phyloP scores from a whole-genome alignment of 257 asterid species.

The Solanum tarapatanum region DNA sequence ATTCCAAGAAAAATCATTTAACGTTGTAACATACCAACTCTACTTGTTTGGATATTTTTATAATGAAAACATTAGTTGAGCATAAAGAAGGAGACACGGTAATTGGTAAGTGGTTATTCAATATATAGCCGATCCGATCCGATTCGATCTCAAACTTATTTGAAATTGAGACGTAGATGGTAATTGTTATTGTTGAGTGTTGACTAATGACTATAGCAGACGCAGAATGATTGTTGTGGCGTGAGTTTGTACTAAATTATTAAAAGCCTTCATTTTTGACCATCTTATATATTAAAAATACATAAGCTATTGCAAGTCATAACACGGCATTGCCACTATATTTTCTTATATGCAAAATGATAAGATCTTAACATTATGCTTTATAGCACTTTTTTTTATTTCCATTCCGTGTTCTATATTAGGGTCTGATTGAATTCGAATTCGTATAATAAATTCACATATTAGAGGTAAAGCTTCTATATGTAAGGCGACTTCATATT shows the following conservation, averaged over 20 bases:
- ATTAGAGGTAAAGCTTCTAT: no score
- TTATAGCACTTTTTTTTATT: not conserved
- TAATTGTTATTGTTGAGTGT: not conserved
- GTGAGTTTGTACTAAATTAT: not conserved
- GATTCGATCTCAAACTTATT: not conserved
- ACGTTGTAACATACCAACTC: not conserved
- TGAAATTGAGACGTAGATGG: not conserved
- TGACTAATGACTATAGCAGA: not conserved
- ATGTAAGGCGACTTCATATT: no score
- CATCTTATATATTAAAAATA: not conserved
- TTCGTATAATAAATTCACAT: not conserved
- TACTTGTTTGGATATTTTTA: not conserved
- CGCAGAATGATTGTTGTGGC: not conserved
- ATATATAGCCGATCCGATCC: not conserved
- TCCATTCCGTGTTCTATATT: no score
- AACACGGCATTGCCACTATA: not conserved
- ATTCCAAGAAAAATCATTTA: not conserved
- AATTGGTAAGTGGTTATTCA: not conserved
- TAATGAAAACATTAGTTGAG: not conserved
- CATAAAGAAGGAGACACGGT: not conserved
- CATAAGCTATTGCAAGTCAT: not conserved
- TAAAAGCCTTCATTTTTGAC: not conserved
- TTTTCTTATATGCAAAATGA: not conserved
- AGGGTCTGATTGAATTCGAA: accelerated
- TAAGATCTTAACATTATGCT: not conserved